Percentiles rank a stretch among this genome's conserved stretches.
phyloP scores from a whole-genome alignment of 352 stramenopile genomes.

The Phytopythium montanum region DNA sequence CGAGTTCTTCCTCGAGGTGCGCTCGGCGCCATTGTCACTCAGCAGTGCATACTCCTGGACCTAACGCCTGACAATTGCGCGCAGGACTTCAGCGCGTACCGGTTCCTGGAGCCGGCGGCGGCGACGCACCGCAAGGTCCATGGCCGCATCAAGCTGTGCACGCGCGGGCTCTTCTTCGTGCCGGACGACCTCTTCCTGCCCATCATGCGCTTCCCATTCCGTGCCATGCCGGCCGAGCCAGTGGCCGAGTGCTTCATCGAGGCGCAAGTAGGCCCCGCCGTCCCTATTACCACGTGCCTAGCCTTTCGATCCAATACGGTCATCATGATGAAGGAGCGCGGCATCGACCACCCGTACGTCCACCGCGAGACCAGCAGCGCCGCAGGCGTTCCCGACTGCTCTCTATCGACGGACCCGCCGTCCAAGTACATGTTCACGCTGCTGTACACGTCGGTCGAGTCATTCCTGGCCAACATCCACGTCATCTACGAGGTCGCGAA shows the following conservation, averaged over 20 bases:
- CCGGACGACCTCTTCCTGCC: conserved; percentile 61
- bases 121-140: conserved; percentile 38
- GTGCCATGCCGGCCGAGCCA: conserved; percentile 47
- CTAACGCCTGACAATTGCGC: too few relatives aligned
- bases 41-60: too few relatives aligned
- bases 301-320: conserved; percentile 53
- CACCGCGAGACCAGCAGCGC: conserved; percentile 27
- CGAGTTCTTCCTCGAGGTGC: conserved; percentile 88
- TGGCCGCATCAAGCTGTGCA: conserved; percentile 81
- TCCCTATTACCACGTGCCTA: conserved; percentile 32
- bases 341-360: conserved; percentile 68
- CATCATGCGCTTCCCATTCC: conserved; percentile 83
- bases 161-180: conserved; percentile 88
- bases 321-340: conserved; percentile 71
- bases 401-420: conserved; percentile 12
- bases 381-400: conserved; percentile 5
- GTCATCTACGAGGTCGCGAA: conserved; percentile 56
- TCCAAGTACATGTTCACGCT: conserved; percentile 76
- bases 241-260: conserved; percentile 49
- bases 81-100: conserved; percentile 66
- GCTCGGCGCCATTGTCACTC: not conserved
- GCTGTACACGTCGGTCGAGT: conserved; percentile 54
- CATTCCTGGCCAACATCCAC: conserved; percentile 63
- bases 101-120: conserved; percentile 44
- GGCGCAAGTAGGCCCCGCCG: conserved; percentile 2